Base-by-base conservation (phyloP, 495 filamentous ascomycete genomes). In the Trichoderma parareesei region DNA sequence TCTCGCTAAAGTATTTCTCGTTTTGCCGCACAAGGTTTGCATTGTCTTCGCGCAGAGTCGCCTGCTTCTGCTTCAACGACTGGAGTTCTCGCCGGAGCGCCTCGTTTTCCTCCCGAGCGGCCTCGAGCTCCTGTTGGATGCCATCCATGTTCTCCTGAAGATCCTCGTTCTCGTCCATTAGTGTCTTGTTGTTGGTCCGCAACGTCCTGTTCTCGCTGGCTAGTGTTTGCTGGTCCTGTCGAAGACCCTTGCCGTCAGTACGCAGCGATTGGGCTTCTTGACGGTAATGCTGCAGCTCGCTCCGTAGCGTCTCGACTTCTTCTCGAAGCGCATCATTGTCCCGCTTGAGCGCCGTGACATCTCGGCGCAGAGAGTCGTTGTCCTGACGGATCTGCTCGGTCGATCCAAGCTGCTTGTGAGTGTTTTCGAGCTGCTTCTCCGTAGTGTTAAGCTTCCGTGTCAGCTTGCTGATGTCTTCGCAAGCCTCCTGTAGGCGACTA, bases 1-100 rank as follows among this genome's bases (percentile, higher is more conserved):
- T 80, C 66, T 80, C 74, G 67, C 74, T 75, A 67, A 76, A 78
- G 42, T 81, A 78, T 27, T 66, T 71, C 18, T 81, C 78, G 61
- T 81, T 81, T 61, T 77, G 76, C 16, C 73, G 75, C 65, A 77
- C 78, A 48, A 81, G 72, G 67, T 75, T 75, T 13, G 70, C 67
- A 55, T 79, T 75, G 57, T 81, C 78, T 43, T 79, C 69, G 33
- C 71, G 70, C 35, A 81, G 67, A 5, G 74, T 42, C 35, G 63
- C 61, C 68, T 77, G 79, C 68, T 81, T 77, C 44, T 76, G 69
- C 60, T 76, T 62, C 1, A 75, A 61, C 11, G 62, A 60, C 42
- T 73, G 70, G 27, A 68, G 68, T 48, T 73, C 71, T 61, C 69
- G 72, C 42, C 70, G 71, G 35, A 79, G 64, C 1, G 66, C 69